These are phyloP conservation scores for Citrus hindsii DNA, from an alignment of 345 rosid genomes.

Conservation along the genomic window DNA sequence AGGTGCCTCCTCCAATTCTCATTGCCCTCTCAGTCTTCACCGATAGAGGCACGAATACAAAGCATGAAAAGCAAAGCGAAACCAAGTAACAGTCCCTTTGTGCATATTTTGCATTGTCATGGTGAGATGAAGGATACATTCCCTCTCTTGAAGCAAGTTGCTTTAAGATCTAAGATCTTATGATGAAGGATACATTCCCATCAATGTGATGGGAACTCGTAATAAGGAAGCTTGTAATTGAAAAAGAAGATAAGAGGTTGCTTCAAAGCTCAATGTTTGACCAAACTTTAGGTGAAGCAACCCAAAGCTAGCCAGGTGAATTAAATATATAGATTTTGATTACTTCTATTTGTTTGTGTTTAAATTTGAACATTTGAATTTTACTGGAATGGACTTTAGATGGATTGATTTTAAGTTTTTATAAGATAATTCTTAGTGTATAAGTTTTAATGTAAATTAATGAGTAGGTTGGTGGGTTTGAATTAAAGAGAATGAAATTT, in stretches of 20 bases:
- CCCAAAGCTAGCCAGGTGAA: not conserved
- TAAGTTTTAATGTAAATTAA: not conserved
- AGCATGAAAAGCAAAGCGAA: slow-evolving; percentile 30
- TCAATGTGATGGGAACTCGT: not conserved
- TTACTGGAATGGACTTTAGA: not conserved
- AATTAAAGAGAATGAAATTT: not conserved
- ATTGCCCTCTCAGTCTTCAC: slow-evolving; percentile 43
- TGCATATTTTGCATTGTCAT: slow-evolving; percentile 27
- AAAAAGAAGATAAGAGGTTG: slow-evolving; percentile 14
- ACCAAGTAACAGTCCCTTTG: slow-evolving; percentile 26
- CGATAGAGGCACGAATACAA: slow-evolving; percentile 39
- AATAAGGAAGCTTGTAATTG: slow-evolving; percentile 2
- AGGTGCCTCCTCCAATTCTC: slow-evolving; percentile 43
- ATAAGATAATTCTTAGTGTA: not conserved
- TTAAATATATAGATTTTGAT: not conserved
- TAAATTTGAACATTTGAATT: not conserved
- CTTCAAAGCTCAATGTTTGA: not conserved
- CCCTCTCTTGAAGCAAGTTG: not conserved
- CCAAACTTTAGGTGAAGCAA: not conserved
- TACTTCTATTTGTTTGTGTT: not conserved
- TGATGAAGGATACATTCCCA: slow-evolving; percentile 24
- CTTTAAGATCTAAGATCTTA: not conserved
- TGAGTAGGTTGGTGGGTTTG: not conserved
- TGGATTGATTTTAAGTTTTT: not conserved
- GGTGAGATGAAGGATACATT: slow-evolving; percentile 28